phyloP scores from a whole-genome alignment of 169 alveolate genomes.

The Eimeria necatrix region DNA sequence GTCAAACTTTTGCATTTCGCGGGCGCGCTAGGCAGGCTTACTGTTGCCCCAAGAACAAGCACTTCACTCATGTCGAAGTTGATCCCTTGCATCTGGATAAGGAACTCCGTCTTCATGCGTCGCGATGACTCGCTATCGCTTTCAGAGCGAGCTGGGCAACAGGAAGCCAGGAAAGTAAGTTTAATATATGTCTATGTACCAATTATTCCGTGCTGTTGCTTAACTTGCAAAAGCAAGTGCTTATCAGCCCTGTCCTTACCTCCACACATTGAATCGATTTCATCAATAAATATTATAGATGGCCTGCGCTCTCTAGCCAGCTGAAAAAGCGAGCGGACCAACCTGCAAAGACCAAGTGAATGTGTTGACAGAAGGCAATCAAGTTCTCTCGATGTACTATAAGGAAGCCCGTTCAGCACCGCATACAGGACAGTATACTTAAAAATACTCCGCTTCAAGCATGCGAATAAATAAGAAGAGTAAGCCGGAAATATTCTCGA shows the following conservation, averaged over 20 bases:
- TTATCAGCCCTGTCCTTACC: slow-evolving; percentile 59
- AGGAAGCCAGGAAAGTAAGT: neutral
- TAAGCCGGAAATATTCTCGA: too few species aligned
- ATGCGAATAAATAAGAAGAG: too few species aligned
- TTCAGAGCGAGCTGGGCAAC: slow-evolving; percentile 86
- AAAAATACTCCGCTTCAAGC: too few species aligned
- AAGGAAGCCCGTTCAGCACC: too few species aligned
- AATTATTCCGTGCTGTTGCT: neutral
- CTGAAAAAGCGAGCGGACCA: slow-evolving; percentile 93
- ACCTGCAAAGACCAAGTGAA: slow-evolving; percentile 45
- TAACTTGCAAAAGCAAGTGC: neutral
- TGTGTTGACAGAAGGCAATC: neutral
- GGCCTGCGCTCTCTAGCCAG: slow-evolving; percentile 98
- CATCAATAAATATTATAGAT: slow-evolving; percentile 98
- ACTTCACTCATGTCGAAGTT: slow-evolving; percentile 90
- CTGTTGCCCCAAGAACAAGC: slow-evolving; percentile 96
- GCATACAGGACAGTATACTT: too few species aligned
- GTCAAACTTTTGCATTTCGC: too few species aligned
- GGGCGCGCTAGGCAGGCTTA: slow-evolving; percentile 3
- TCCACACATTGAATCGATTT: slow-evolving; percentile 98
- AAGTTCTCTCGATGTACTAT: neutral
- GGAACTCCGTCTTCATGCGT: slow-evolving; percentile 99
- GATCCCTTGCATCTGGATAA: slow-evolving; percentile 98
- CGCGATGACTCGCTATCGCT: slow-evolving; percentile 99
- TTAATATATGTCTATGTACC: neutral